Evolutionary conservation across 1,284 basidiomycete species (phyloP).

Genomic region (Ceratobasidium sp.): DNA sequence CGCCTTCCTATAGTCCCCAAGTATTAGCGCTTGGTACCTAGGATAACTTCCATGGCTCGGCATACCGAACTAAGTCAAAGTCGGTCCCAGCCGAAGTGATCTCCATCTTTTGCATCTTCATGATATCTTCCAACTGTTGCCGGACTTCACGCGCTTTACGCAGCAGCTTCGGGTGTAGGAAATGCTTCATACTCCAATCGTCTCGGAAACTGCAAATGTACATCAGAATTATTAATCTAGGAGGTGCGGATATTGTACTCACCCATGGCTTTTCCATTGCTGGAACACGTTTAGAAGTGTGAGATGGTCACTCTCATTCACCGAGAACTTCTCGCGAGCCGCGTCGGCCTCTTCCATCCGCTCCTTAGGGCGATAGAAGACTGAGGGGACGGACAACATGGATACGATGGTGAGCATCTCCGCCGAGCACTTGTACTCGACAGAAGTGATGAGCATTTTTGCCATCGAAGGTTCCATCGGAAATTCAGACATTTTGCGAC

Average conservation of each 20-base stretch:
- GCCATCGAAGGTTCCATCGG: slow-evolving; percentile 98
- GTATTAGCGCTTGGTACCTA: slow-evolving; percentile 18
- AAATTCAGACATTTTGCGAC: slow-evolving; percentile 98
- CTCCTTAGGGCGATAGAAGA: slow-evolving; percentile 96
- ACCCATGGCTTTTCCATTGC: slow-evolving; percentile 97
- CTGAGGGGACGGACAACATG: slow-evolving; percentile 97
- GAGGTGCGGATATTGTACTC: slow-evolving; percentile 53
- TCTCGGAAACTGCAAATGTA: slow-evolving; percentile 77
- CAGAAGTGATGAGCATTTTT: slow-evolving; percentile 97
- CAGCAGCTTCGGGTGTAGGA: slow-evolving; percentile 95
- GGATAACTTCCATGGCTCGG: slow-evolving; percentile 32
- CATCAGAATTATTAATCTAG: slow-evolving; percentile 24
- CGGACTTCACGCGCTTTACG: slow-evolving; percentile 98
- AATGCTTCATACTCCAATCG: slow-evolving; percentile 94
- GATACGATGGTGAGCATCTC: slow-evolving; percentile 99
- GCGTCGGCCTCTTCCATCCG: slow-evolving; percentile 97
- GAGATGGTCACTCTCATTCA: slow-evolving; percentile 97
- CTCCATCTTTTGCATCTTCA: slow-evolving; percentile 97
- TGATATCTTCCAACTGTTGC: slow-evolving; percentile 96
- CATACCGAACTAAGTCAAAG: slow-evolving; percentile 90
- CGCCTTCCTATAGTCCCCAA: slow-evolving; percentile 76
- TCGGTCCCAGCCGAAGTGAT: slow-evolving; percentile 92
- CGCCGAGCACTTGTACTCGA: slow-evolving; percentile 91
- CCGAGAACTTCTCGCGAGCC: slow-evolving; percentile 97
- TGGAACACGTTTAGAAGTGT: slow-evolving; percentile 97